Evolutionary conservation across 1,139 yeast species (phyloP), one percentile per base, ranked within the genome.

Genomic region (Yamadazyma epiphylla): DNA sequence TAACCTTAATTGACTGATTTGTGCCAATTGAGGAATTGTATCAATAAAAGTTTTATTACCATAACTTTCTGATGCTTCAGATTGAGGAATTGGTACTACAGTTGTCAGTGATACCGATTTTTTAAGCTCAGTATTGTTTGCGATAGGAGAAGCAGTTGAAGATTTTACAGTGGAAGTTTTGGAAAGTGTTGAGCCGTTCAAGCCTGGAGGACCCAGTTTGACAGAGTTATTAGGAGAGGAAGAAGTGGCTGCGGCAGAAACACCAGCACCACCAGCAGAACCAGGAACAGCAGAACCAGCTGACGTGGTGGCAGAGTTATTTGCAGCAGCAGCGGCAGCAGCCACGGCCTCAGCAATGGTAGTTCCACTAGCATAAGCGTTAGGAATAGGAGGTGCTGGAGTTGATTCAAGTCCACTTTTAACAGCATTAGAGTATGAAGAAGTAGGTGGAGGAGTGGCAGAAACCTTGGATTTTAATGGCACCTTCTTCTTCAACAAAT

Each of bases 1-100:
- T 29, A 68, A 49, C 26, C 74, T 50, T 15, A 55, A 42, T 34
- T 56, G 67, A 7, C 64, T 55, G 24, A 65, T 49, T 19, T 55
- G 48, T 5, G 56, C 38, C 15, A 64, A 48, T 22, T 57, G 43
- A 3, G 61, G 51, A 13, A 63, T 46, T 10, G 60, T 54, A 26
- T 63, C 70, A 26, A 53, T 42, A 32, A 60, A 60, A 15, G 53
- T 42, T 22, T 48, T 53, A 30, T 45, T 40, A 17, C 46, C 52
- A 21, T 33, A 31, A 13, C 13, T 19, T 23, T 33, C 31, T 11
- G 33, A 27, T 8, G n/a, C 4, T 20, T 32, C 36, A 2, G 37
- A 19, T 29, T 39, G 39, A 5, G 38, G 39, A 4, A 38, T 29
- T 4, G 43, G 34, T 3, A 33, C 25, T 24, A 28, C 13, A n/a